These are phyloP conservation scores for Davidsoniella eucalypti DNA, from an alignment of 2,329 filamentous ascomycete genomes.

Conservation along the genomic window DNA sequence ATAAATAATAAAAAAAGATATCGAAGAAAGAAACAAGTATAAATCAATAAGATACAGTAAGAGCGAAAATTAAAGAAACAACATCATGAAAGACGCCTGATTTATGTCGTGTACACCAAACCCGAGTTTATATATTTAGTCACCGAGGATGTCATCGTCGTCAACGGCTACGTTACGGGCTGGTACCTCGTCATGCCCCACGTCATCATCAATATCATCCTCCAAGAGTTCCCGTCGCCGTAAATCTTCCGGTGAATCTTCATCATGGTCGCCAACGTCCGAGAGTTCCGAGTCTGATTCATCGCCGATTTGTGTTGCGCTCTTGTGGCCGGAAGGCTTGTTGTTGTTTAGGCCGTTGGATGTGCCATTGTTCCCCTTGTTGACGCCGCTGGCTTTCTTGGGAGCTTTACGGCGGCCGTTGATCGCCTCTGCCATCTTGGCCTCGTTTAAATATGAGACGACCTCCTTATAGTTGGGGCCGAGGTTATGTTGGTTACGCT, in stretches of 20 bases:
- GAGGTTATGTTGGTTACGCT: conserved; percentile 63
- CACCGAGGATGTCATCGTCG: conserved; percentile 25
- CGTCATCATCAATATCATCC: conserved; percentile 27
- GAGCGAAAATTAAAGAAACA: neutral
- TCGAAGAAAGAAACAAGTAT: conserved; percentile 1
- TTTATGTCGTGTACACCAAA: no score
- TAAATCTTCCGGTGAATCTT: conserved; percentile 42
- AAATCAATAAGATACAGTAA: neutral
- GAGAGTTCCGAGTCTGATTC: conserved; percentile 12
- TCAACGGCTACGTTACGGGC: conserved; percentile 10
- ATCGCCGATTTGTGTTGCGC: conserved; percentile 3
- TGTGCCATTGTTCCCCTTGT: conserved; percentile 16
- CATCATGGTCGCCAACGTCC: conserved; percentile 17
- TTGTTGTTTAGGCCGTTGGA: neutral
- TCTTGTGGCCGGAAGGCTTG: conserved; percentile 22
- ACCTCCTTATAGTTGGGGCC: conserved; percentile 79
- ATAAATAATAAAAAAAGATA: conserved; percentile 13
- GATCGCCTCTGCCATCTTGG: conserved; percentile 31
- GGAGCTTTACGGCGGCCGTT: conserved; percentile 21
- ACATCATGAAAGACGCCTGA: neutral
- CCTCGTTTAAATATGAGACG: conserved; percentile 60
- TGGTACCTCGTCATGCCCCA: conserved; percentile 17
- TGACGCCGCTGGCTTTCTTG: conserved; percentile 17
- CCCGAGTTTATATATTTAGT: conserved; percentile 13
- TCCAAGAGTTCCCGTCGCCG: conserved; percentile 37